Evolutionary conservation across 2,329 filamentous ascomycete genomes (phyloP), one percentile per base, ranked within the genome.

Genomic region (Orbilia brochopaga): DNA sequence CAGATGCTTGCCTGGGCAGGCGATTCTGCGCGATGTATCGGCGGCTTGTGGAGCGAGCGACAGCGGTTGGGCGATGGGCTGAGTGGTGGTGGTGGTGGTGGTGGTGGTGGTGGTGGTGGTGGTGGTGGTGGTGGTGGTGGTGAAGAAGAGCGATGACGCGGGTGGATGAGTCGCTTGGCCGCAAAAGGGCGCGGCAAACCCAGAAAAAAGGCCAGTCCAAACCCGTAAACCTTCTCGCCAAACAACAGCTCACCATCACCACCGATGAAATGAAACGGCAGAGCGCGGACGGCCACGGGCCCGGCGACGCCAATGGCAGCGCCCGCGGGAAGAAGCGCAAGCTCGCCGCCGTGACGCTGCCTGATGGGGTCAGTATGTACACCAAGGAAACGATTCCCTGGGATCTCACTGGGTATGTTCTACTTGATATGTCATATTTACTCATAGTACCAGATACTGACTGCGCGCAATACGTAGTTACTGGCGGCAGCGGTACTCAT

Each of bases 401-500:
- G 69, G 69, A 73, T n/a, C 52, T 73, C 3, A 23, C 66, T 1
- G 42, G 56, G 69, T 73, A 53, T 1, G 56, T 66, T 37, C 27
- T 5, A 44, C 46, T 13, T 44, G 42, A 30, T 32, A 23, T 15
- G 3, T n/a, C 5, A 13, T 19, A n/a, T n/a, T n/a, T n/a, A n/a
- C 19, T 17, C 1, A 19, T 2, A 40, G 30, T 30, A 17, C 4
- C 4, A 15, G 6, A 24, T 24, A 17, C 52, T 64, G 40, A 73
- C 40, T 6, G 23, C 21, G 2, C 6, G 11, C 17, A 4, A 0
- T 23, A 46, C 32, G 1, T 52, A 95, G 92, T 79, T 99, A 99
- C 80, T 99, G 91, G 86, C 84, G 88, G 15, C 92, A 97, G 78
- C 86, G 94, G 69, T 88, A 94, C 79, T 88, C 87, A 58, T 90